Base-by-base conservation (phyloP, 495 filamentous ascomycete genomes). In the Aspergillus saccharolyticus region DNA sequence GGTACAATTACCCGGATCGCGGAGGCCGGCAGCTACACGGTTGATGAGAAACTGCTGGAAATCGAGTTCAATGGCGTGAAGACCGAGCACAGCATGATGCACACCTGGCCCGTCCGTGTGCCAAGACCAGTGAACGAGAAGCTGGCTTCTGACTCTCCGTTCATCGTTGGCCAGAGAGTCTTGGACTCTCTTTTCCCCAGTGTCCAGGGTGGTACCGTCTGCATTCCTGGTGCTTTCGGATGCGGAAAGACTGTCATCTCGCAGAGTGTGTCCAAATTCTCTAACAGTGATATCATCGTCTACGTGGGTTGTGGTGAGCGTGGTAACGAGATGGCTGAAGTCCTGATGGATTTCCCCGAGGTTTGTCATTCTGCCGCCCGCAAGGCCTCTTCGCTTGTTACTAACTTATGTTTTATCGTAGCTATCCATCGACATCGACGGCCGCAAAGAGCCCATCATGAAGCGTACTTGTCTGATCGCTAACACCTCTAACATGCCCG, bases 401-500 rank as follows among this genome's bases (percentile, higher is more conserved):
- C 50, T 63, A 39, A 56, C 44, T 30, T 5, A 17, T 16, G 44
- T 61, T 42, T 8, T 52, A n/a, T n/a, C 21, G 14, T 52, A 96
- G 82, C 88, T 98, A 57, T 86, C 86, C 22, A 97, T 97, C 72
- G 83, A 90, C 17, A 80, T 97, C 57, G 83, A 92, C 21, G 94
- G 94, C 63, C 90, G 92, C 66, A 86, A 90, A 78, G 95, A 97
- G 70, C 90, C 94, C 56, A 97, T 99, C 81, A 99, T 99, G 94
- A 99, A 97, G 83, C 95, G 94, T 66, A 97, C 94, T 52, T 92
- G 90, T 44, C 82, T 99, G 53, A 97, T 99, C 70, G 94, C 94
- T 67, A 99, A 99, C 73, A 99, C 94, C 24, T 99, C 94, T 57
- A 99, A 99, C 80, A 99, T 99, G 94, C 94, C 94, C 60, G 94